Evolutionary conservation across 2,329 filamentous ascomycete genomes (phyloP).

Genomic region (Alternaria ventricosa): DNA sequence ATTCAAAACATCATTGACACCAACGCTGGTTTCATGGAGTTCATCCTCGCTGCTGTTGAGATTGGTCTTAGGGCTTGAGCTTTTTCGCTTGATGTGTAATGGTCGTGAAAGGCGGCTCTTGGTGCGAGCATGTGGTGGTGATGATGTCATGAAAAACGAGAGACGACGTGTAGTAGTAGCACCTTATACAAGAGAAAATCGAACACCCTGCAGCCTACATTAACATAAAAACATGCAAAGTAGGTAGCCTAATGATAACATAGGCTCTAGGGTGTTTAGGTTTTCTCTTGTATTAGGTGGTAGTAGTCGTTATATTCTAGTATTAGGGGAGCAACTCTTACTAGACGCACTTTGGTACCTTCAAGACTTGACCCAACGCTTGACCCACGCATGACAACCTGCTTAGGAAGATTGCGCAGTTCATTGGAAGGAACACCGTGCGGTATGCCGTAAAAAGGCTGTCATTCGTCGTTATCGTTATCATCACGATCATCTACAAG

Average conservation of each 20-base stretch:
- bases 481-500: neutral
- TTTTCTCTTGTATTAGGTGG: no score
- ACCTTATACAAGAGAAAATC: no score
- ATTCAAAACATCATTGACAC: constrained; percentile 52
- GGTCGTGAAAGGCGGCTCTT: neutral
- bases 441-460: neutral
- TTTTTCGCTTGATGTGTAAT: neutral
- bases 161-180: neutral
- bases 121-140: neutral
- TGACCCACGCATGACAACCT: neutral
- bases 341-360: neutral
- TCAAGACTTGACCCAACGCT: neutral
- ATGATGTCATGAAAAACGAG: constrained; percentile 3
- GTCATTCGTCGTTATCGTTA: neutral
- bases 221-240: no score
- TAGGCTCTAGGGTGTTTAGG: no score
- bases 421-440: neutral
- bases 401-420: neutral
- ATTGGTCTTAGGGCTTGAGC: constrained; percentile 38
- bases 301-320: neutral
- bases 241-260: no score
- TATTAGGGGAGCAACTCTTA: neutral
- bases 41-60: constrained; percentile 42
- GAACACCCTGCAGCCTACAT: no score
- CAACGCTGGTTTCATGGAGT: constrained; percentile 53